A percentile compares a stretch with the other conserved stretches of the same genome.
Evolutionary conservation across 306 rosid species (phyloP).

Genomic region (Pterocarpus santalinus): DNA sequence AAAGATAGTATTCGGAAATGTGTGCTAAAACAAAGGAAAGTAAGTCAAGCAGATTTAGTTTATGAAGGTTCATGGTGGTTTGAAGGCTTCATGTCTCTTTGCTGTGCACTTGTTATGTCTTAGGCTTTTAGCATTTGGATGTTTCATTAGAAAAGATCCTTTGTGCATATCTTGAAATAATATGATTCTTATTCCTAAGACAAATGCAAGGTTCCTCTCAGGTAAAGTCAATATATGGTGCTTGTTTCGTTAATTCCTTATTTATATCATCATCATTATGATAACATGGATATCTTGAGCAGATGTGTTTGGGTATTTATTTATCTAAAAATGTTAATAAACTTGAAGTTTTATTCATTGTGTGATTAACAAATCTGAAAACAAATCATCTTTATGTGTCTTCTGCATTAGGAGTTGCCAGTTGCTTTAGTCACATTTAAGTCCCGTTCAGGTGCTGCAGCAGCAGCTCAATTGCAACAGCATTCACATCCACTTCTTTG

Average conservation of each 20-base stretch:
- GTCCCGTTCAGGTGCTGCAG: conserved; percentile 74
- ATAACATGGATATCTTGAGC: conserved; percentile 9
- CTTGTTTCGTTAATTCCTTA: not conserved
- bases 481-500: conserved; percentile 80
- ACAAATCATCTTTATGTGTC: conserved; percentile 30
- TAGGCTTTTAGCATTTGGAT: not conserved
- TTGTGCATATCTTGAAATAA: not conserved
- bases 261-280: not conserved
- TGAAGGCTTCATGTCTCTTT: not conserved
- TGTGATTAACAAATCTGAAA: conserved; percentile 5
- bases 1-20: too few species aligned
- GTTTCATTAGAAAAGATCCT: not conserved
- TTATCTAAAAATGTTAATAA: conserved; percentile 10
- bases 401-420: conserved; percentile 75
- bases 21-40: too few species aligned
- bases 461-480: conserved; percentile 83
- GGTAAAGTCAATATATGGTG: not conserved
- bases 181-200: not conserved
- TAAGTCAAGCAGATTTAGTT: too few species aligned
- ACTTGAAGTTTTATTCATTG: conserved; percentile 12
- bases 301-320: conserved; percentile 23
- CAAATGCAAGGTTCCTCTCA: not conserved
- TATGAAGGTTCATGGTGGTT: not conserved
- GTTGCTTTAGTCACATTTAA: conserved; percentile 88
- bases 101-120: not conserved